phyloP scores from a whole-genome alignment of 441 rosid genomes.

The Syzygium syzygioides region DNA sequence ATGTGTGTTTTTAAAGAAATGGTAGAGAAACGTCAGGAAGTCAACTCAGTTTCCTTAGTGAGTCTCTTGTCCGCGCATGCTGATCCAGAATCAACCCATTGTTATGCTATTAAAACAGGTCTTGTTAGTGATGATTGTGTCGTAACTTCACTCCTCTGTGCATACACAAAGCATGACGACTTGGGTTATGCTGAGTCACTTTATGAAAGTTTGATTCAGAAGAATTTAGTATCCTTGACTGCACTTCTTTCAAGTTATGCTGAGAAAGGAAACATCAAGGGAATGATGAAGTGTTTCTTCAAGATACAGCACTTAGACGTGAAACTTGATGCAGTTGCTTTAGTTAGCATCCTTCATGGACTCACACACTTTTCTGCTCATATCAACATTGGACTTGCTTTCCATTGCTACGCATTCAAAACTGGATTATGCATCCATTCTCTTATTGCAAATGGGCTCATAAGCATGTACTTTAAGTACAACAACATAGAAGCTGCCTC shows the following conservation, averaged over 20 bases:
- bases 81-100: constrained; percentile 36
- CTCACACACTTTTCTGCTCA: constrained; percentile 28
- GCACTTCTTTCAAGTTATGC: constrained; percentile 66
- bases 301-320: constrained; percentile 36
- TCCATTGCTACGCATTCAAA: constrained; percentile 59
- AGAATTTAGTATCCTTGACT: constrained; percentile 55
- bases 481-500: constrained; percentile 38
- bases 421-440: constrained; percentile 40
- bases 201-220: constrained; percentile 26
- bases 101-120: constrained; percentile 51
- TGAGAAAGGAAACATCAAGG: constrained; percentile 42
- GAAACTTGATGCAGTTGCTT: constrained; percentile 66
- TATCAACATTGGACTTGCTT: constrained; percentile 34
- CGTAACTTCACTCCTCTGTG: constrained; percentile 55
- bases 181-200: constrained; percentile 44
- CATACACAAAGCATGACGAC: constrained; percentile 41
- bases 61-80: constrained; percentile 53
- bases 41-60: constrained; percentile 49
- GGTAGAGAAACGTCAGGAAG: constrained; percentile 31
- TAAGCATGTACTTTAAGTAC: constrained; percentile 65
- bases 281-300: constrained; percentile 34
- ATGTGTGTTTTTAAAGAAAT: constrained; percentile 45
- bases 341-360: constrained; percentile 65
- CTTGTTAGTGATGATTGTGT: constrained; percentile 37
- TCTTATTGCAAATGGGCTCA: constrained; percentile 62